Evolutionary conservation across 2,329 filamentous ascomycete species (phyloP), one percentile per base, ranked within the genome.

Genomic region (Penicillium hesseltinei): DNA sequence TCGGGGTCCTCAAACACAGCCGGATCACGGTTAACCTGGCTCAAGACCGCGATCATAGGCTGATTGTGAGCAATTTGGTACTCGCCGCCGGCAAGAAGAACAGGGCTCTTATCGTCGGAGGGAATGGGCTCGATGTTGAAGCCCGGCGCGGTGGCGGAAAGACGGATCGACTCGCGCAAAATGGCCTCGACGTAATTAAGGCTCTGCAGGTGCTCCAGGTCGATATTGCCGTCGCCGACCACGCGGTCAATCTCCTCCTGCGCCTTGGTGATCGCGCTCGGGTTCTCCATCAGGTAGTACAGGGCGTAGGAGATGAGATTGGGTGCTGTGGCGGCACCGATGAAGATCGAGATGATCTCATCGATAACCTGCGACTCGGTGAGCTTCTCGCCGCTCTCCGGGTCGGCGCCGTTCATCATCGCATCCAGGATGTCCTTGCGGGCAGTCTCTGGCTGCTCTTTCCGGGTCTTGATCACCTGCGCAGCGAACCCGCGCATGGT

Each of bases 321-420:
- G 2, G 84, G 84, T 0, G 88, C 90, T 0, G 88, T 91, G 67
- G 90, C 88, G 60, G 90, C 87, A 1, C 86, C 78, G 64, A 69
- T 64, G 31, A 87, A 80, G 77, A 89, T 88, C 0, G 81, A 81
- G 39, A 88, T 82, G 62, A 89, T 84, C 71, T 89, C 86, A 70
- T 88, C 84, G 51, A 87, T 80, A 53, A 88, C 80, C 57, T 83
- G 82, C 5, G 82, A 80, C 8, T 88, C 81, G 8, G 73, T 80
- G 63, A 89, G 75, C 5, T 73, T 73, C 61, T 80, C 77, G 38
- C 82, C 84, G 0, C 84, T 88, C 67, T 85, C 81, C 0, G 84
- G 82, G 59, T 89, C 87, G 33, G 77, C 79, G 6, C 76, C 80
- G 51, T 80, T 79, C 60, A 89, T 67, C 71, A 89, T 78, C 4